These are phyloP conservation scores for Apostasia ramifera DNA, from an alignment of 106 monocot genomes.

Conservation along the genomic window DNA sequence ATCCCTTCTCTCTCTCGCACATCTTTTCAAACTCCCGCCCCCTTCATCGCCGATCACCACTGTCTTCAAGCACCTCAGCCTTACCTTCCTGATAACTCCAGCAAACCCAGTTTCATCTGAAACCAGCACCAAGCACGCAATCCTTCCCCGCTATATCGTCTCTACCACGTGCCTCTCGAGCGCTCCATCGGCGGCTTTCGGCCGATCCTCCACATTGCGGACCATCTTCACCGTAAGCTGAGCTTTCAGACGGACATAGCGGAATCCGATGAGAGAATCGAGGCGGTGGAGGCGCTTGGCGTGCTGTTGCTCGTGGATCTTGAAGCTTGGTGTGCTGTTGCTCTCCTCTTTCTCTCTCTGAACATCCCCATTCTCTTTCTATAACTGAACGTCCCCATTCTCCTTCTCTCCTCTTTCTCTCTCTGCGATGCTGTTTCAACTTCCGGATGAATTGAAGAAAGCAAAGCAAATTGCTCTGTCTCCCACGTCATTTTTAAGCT, in stretches of 20 bases:
- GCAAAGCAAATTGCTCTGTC: too few relatives aligned
- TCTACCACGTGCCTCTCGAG: slow-evolving; percentile 26
- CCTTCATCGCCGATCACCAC: slow-evolving; percentile 60
- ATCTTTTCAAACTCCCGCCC: slow-evolving; percentile 48
- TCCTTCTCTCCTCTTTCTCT: too few relatives aligned
- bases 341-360: too few relatives aligned
- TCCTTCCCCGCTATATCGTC: slow-evolving; percentile 24
- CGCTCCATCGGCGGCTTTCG: slow-evolving; percentile 20
- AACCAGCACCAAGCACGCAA: slow-evolving; percentile 53
- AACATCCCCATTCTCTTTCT: too few relatives aligned
- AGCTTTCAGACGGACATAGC: slow-evolving; percentile 28
- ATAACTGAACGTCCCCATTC: too few relatives aligned
- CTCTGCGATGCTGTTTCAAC: too few relatives aligned
- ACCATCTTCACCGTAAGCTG: slow-evolving; percentile 37
- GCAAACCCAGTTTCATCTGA: slow-evolving; percentile 44
- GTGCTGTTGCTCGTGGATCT: slow-evolving; percentile 49
- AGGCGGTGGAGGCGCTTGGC: slow-evolving; percentile 42
- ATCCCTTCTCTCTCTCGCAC: slow-evolving; percentile 3
- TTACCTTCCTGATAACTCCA: slow-evolving; percentile 41
- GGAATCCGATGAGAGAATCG: slow-evolving; percentile 31
- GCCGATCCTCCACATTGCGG: slow-evolving; percentile 14
- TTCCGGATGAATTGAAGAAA: too few relatives aligned
- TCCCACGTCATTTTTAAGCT: too few relatives aligned
- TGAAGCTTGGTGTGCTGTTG: slow-evolving; percentile 13
- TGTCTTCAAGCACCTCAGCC: slow-evolving; percentile 47